A percentile compares a stretch with the other conserved stretches of the same genome.
phyloP scores from a whole-genome alignment of 345 rosid genomes.

The Acer campestre region DNA sequence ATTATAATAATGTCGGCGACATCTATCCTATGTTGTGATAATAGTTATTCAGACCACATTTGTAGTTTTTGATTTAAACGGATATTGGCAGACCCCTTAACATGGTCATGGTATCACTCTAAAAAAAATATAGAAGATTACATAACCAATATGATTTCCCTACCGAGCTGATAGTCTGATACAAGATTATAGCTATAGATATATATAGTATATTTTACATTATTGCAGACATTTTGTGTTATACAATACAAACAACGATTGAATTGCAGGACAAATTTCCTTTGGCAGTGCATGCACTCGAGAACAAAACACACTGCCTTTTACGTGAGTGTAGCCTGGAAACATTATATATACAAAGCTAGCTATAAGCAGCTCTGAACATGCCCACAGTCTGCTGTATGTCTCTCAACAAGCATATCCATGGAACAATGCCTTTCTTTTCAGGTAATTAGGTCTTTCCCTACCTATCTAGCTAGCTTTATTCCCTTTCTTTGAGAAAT shows the following conservation, averaged over 20 bases:
- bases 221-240: neutral
- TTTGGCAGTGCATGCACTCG: neutral
- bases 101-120: too few species aligned
- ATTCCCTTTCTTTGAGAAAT: neutral
- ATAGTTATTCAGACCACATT: too few species aligned
- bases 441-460: neutral
- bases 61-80: too few species aligned
- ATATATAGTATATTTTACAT: neutral
- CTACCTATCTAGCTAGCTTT: neutral
- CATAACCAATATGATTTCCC: neutral
- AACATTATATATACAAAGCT: neutral
- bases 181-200: neutral
- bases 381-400: neutral
- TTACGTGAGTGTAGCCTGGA: neutral
- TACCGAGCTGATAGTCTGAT: too few species aligned
- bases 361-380: neutral
- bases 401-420: neutral
- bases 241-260: neutral
- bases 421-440: neutral
- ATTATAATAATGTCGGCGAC: too few species aligned
- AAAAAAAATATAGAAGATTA: too few species aligned
- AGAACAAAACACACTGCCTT: neutral
- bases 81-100: too few species aligned
- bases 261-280: constrained; percentile 7
- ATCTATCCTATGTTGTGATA: too few species aligned